Evolutionary conservation across 306 rosid species (phyloP).

Genomic region (Fragaria ananassa): DNA sequence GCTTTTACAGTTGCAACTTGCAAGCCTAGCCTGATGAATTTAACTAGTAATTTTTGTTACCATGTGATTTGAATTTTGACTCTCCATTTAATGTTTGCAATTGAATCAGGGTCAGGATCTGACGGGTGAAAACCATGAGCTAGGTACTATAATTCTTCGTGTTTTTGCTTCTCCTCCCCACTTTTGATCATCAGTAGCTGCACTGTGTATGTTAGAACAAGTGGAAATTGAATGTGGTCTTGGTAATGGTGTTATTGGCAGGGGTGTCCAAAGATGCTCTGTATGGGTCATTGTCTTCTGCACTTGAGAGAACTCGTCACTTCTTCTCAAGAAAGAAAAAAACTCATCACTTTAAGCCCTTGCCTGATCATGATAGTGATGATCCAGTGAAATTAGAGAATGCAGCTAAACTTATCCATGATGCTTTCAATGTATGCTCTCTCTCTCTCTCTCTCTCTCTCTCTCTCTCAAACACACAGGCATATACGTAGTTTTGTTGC

Average conservation of each 20-base stretch:
- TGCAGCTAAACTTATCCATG: slow-evolving; percentile 57
- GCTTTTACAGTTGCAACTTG: slow-evolving; percentile 12
- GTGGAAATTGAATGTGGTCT: background rate
- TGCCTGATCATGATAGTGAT: slow-evolving; percentile 59
- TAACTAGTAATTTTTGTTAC: background rate
- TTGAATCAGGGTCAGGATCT: slow-evolving; percentile 54
- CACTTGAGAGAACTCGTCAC: slow-evolving; percentile 62
- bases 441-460: slow-evolving; percentile 18
- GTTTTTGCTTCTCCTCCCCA: background rate
- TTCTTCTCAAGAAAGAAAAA: slow-evolving; percentile 21
- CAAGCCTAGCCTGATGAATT: slow-evolving; percentile 1
- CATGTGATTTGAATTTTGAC: slow-evolving; percentile 23
- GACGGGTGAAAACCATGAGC: slow-evolving; percentile 26
- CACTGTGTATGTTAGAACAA: background rate
- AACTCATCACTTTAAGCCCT: slow-evolving; percentile 18
- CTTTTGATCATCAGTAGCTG: background rate
- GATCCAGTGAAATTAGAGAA: slow-evolving; percentile 73
- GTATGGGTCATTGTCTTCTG: slow-evolving; percentile 68
- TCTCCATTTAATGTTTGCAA: slow-evolving; percentile 21
- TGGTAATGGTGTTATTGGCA: slow-evolving; percentile 30
- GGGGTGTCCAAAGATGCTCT: slow-evolving; percentile 77
- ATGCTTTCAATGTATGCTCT: slow-evolving; percentile 52
- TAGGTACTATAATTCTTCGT: slow-evolving; percentile 42
- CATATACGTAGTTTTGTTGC: background rate
- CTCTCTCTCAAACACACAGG: background rate